Percentiles rank a stretch among this genome's conserved stretches.
phyloP scores from a whole-genome alignment of 176 grass and related monocot species.

The Oryza meyeriana region DNA sequence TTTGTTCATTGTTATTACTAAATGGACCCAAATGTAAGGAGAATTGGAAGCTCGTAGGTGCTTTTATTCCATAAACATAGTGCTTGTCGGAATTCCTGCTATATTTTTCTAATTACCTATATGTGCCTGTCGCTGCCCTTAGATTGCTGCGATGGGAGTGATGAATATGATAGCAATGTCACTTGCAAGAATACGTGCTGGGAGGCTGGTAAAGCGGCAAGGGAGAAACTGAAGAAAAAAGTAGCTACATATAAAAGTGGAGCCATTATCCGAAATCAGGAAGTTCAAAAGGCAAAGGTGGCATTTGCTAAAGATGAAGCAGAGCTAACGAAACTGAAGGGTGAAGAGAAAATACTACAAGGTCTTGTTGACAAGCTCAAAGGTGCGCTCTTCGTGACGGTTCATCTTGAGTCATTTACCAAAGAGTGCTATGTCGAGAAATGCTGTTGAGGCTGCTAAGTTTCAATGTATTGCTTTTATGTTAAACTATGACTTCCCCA shows the following conservation, averaged over 20 bases:
- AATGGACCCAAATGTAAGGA: neutral
- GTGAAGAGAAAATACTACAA: slow-evolving; percentile 83
- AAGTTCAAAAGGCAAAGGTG: slow-evolving; percentile 77
- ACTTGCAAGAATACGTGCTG: slow-evolving; percentile 93
- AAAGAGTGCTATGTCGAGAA: slow-evolving; percentile 12
- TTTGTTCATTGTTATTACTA: neutral
- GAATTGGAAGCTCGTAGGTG: neutral
- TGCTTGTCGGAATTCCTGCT: neutral
- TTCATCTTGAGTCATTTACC: neutral
- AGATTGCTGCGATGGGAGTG: slow-evolving; percentile 99
- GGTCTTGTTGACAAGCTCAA: slow-evolving; percentile 85
- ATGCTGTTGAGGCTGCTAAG: neutral
- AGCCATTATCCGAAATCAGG: slow-evolving; percentile 64
- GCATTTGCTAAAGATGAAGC: slow-evolving; percentile 80
- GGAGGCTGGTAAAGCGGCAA: slow-evolving; percentile 90
- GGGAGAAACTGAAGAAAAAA: slow-evolving; percentile 91
- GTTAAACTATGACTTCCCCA: slow-evolving; percentile 1
- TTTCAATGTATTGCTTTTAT: neutral
- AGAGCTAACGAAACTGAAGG: slow-evolving; percentile 70
- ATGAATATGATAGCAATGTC: slow-evolving; percentile 73
- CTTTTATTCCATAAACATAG: neutral
- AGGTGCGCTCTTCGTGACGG: slow-evolving; percentile 40
- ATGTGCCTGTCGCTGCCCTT: neutral
- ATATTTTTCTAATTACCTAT: neutral
- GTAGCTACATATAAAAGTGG: slow-evolving; percentile 78